Evolutionary conservation across 2,329 filamentous ascomycete genomes (phyloP), one percentile per base, ranked within the genome.

Genomic region (Helicocarpus griseus): DNA sequence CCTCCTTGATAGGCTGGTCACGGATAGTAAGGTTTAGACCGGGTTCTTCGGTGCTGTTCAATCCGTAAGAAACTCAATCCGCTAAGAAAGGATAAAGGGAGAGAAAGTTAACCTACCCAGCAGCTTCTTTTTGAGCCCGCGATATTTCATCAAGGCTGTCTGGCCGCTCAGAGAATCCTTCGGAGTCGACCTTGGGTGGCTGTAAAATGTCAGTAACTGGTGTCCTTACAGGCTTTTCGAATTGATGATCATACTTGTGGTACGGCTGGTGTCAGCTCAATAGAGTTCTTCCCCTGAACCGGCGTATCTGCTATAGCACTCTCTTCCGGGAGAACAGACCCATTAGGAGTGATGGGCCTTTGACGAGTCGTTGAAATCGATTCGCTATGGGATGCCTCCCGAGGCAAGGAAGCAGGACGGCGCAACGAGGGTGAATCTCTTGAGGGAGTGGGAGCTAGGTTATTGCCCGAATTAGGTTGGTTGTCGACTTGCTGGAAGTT

Each of bases 1-100:
- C 73, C 61, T 76, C 73, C 22, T 70, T 68, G 44, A 76, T 76
- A 1, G 73, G 73, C 51, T 75, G 65, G 46, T 75, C 73, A 29
- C 73, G 65, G 45, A 76, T 76, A 13, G 69, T 73, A 48, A 76
- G 58, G 52, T 74, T 75, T 50, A 74, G 62, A 17, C 68, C 65
- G 8, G 68, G 61, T 33, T 74, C 73, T 35, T 75, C 73, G 52
- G 62, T 44, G 29, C 65, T 73, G 53, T 26, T 50, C 14, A 48
- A 45, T 46, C 36, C n/a, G 46, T 66, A 50, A 65, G 55, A 45
- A 14, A 33, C 11, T 31, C 5, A 22, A 19, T 40, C 31, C 5
- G 11, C 22, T 31, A 49, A 36, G 21, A 33, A 44, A 17, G 19
- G 21, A n/a, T n/a, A n/a, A n/a, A n/a, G n/a, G n/a, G n/a, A n/a